Conservation (phyloP, 2,329 filamentous ascomycete genomes). For the Microcyclosporella mali region DNA sequence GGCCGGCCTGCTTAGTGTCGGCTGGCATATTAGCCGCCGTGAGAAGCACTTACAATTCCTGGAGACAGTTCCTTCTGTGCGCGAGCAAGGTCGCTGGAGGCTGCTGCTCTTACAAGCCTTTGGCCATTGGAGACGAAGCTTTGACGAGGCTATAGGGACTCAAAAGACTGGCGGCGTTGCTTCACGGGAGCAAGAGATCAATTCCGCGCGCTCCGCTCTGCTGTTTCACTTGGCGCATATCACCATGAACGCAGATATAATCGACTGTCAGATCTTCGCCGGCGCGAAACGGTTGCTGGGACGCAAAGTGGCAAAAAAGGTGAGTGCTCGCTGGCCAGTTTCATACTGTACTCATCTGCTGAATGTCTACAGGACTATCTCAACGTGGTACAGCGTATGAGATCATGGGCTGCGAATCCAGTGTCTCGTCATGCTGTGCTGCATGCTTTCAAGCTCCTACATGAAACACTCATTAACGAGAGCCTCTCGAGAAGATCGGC, state of each 20-base stretch:
- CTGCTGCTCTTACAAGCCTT: conserved; percentile 76
- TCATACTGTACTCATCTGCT: background rate
- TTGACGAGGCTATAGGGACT: conserved; percentile 68
- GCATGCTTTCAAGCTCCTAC: conserved; percentile 80
- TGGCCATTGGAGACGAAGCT: conserved; percentile 85
- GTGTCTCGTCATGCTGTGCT: conserved; percentile 81
- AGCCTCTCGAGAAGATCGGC: conserved; percentile 8
- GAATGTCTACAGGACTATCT: conserved; percentile 53
- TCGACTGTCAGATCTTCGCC: conserved; percentile 90
- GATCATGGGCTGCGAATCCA: conserved; percentile 78
- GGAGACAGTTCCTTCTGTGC: conserved; percentile 69
- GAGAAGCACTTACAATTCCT: conserved; percentile 86
- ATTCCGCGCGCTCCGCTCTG: conserved; percentile 60
- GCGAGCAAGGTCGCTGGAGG: conserved; percentile 85
- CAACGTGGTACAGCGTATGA: conserved; percentile 74
- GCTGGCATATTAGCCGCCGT: conserved; percentile 93
- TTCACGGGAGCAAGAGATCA: conserved; percentile 26
- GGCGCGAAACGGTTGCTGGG: conserved; percentile 77
- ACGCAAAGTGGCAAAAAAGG: conserved; percentile 68
- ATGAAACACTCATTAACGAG: conserved; percentile 63
- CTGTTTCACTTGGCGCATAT: conserved; percentile 89
- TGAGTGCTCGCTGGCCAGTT: background rate
- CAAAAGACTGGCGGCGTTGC: conserved; percentile 27
- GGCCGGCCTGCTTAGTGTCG: conserved; percentile 83
- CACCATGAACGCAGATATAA: conserved; percentile 91